Conservation (phyloP, 23 red algal genomes). For the Gracilaria gracilis region DNA sequence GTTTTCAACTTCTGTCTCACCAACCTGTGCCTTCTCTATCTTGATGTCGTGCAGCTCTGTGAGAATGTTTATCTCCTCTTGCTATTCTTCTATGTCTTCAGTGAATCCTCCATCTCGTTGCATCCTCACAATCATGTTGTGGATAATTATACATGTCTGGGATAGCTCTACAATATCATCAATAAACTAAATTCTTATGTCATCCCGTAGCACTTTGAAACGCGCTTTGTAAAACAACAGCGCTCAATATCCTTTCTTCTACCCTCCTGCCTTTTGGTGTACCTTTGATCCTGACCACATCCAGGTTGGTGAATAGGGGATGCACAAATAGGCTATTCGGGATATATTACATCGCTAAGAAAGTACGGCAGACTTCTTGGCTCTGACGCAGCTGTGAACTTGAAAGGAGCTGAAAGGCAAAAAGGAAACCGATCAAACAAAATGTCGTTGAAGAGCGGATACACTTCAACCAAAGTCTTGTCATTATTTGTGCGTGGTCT, state of each 20-base stretch:
- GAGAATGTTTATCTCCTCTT: background rate
- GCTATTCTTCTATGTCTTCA: constrained; percentile 9
- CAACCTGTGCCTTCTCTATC: background rate
- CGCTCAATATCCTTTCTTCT: constrained; percentile 21
- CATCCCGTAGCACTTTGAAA: constrained; percentile 11
- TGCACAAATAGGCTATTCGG: constrained; percentile 4
- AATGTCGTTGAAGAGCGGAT: constrained; percentile 29
- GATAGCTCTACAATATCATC: constrained; percentile 4
- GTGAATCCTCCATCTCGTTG: constrained; percentile 12
- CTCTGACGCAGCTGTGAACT: background rate
- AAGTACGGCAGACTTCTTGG: constrained; percentile 34
- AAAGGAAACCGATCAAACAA: constrained; percentile 1
- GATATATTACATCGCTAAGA: constrained; percentile 50
- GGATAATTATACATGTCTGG: constrained; percentile 11
- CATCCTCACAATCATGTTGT: constrained; percentile 47
- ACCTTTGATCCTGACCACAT: background rate
- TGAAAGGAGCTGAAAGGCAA: background rate
- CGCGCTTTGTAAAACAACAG: background rate
- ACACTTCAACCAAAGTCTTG: background rate
- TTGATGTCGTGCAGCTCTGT: constrained; percentile 32
- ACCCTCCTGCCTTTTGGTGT: constrained; percentile 2
- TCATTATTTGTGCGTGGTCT: constrained; percentile 16
- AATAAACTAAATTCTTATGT: constrained; percentile 3
- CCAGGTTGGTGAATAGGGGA: constrained; percentile 13
- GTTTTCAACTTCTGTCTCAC: background rate